These are phyloP conservation scores for Gleditsia sinensis DNA, from an alignment of 306 rosid species.

Conservation along the genomic window DNA sequence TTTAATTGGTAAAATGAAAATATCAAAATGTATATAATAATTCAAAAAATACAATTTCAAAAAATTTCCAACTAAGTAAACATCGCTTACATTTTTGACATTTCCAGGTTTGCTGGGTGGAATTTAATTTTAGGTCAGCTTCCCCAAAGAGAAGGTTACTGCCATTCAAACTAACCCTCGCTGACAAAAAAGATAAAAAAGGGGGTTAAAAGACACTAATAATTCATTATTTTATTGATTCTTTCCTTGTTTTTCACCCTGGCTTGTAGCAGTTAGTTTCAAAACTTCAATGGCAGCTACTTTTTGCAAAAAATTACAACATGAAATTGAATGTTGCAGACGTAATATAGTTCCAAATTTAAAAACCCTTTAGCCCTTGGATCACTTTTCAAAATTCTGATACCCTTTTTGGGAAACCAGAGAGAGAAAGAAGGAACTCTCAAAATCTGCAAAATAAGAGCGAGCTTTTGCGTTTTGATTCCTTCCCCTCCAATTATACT, in stretches of 20 bases:
- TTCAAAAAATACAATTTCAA: no score
- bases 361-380: slow-evolving; percentile 5
- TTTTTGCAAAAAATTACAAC: not conserved
- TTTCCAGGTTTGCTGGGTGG: slow-evolving; percentile 28
- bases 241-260: slow-evolving; percentile 24
- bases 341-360: slow-evolving; percentile 33
- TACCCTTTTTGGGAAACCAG: slow-evolving; percentile 27
- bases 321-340: slow-evolving; percentile 28
- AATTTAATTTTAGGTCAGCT: slow-evolving; percentile 28
- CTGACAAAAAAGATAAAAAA: not conserved
- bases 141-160: slow-evolving; percentile 20
- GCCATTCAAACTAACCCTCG: slow-evolving; percentile 24
- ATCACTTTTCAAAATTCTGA: slow-evolving; percentile 39
- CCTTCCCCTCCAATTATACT: not conserved
- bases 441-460: slow-evolving; percentile 35
- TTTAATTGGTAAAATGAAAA: no score
- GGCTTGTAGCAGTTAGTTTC: not conserved
- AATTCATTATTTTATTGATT: not conserved
- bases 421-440: not conserved
- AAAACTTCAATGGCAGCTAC: slow-evolving; percentile 21
- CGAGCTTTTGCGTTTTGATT: slow-evolving; percentile 23
- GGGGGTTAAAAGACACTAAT: not conserved
- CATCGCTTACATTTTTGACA: slow-evolving; percentile 17
- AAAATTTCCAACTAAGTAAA: not conserved
- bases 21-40: no score